Conservation (phyloP, 208 protist species). For the Kentomonas sorsogonicus region DNA sequence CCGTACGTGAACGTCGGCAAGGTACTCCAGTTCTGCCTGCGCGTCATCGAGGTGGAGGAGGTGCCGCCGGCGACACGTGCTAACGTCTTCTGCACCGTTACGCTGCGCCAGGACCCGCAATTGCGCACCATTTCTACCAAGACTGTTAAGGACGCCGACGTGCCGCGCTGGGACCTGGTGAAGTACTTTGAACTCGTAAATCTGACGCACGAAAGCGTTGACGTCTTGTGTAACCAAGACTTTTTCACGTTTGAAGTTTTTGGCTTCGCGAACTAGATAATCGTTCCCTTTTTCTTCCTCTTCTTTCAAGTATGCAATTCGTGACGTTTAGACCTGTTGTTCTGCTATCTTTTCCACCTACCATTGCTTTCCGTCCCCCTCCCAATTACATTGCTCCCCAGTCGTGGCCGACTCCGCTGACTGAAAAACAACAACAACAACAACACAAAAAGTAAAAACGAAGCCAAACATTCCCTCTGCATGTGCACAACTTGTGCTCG, state of each 20-base stretch:
- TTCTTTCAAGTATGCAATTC: constrained; percentile 1
- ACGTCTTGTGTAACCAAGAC: constrained; percentile 33
- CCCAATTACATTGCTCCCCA: neutral
- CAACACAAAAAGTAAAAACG: too few relatives aligned
- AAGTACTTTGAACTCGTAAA: constrained; percentile 62
- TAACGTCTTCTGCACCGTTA: constrained; percentile 59
- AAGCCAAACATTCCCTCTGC: neutral
- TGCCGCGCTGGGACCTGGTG: constrained; percentile 50
- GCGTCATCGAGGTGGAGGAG: constrained; percentile 51
- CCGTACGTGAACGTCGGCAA: constrained; percentile 30
- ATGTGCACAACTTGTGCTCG: neutral
- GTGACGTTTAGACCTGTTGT: neutral
- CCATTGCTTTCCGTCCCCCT: neutral
- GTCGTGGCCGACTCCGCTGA: too few relatives aligned
- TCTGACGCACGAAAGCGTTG: constrained; percentile 39
- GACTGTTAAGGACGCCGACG: constrained; percentile 29
- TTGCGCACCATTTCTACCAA: constrained; percentile 58
- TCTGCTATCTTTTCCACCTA: neutral
- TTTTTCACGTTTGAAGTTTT: constrained; percentile 80
- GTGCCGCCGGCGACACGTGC: constrained; percentile 36
- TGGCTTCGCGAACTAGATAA: constrained; percentile 43
- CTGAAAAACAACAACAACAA: too few relatives aligned
- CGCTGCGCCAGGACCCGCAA: constrained; percentile 45
- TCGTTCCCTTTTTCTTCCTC: neutral
- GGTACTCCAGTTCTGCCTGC: constrained; percentile 58